phyloP scores from a whole-genome alignment of 148 eudicot species.

The Rhododendron henanense region DNA sequence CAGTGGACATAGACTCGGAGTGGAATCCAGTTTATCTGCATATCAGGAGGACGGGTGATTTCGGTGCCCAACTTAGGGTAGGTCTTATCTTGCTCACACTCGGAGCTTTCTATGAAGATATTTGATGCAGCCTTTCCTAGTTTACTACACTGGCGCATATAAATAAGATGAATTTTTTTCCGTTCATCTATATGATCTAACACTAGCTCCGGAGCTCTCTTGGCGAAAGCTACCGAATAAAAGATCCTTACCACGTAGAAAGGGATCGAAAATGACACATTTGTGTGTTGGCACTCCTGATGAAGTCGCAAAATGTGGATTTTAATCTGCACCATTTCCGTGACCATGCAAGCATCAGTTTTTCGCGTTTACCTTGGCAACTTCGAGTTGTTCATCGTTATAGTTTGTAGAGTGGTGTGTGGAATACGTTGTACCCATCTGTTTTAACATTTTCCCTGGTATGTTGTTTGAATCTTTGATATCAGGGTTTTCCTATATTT shows the following conservation, averaged over 20 bases:
- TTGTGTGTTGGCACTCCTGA: neutral
- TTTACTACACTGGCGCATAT: neutral
- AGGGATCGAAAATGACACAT: neutral
- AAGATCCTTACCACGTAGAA: neutral
- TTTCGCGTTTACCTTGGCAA: neutral
- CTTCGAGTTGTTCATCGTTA: neutral
- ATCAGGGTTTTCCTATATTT: neutral
- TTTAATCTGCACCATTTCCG: neutral
- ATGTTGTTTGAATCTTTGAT: neutral
- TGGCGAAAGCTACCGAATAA: slow-evolving; percentile 2
- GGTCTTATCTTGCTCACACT: neutral
- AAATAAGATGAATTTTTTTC: slow-evolving; percentile 2
- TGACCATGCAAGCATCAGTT: neutral
- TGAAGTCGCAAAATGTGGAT: neutral
- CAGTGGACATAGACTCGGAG: neutral
- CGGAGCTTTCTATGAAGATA: neutral
- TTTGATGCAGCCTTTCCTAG: neutral
- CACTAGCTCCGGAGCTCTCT: slow-evolving; percentile 21
- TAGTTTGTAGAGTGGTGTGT: slow-evolving; percentile 10
- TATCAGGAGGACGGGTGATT: neutral
- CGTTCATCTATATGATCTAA: slow-evolving; percentile 3
- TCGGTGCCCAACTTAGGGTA: neutral
- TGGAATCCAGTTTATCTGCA: neutral
- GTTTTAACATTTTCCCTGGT: neutral
- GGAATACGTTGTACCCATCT: neutral